Evolutionary conservation across 768 basidiomycete species (phyloP).

Genomic region (Agaricus subrufescens): DNA sequence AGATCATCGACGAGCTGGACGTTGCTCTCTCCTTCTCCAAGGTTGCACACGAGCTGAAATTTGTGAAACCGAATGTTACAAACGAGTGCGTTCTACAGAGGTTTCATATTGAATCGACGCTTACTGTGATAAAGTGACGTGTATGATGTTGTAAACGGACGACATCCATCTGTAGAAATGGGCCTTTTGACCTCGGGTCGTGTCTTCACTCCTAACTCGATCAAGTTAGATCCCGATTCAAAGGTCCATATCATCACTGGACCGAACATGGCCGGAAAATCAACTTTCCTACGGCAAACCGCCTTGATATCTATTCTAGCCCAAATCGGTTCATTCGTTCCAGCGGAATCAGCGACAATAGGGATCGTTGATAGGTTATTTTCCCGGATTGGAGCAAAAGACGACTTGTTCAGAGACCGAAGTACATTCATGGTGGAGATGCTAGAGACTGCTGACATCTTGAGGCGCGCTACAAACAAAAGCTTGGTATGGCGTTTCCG

Average conservation of each 20-base stretch:
- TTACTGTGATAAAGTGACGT: conserved; percentile 33
- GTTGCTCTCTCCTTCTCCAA: conserved; percentile 77
- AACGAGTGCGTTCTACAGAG: conserved; percentile 50
- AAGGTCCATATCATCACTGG: conserved; percentile 85
- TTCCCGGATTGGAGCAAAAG: conserved; percentile 92
- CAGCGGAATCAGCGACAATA: conserved; percentile 73
- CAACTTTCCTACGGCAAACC: conserved; percentile 86
- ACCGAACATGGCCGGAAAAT: conserved; percentile 96
- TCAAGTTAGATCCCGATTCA: conserved; percentile 53
- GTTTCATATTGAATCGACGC: not conserved
- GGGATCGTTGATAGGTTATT: conserved; percentile 91
- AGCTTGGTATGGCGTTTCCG: conserved; percentile 61
- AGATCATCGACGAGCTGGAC: conserved; percentile 84
- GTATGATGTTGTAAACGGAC: conserved; percentile 71
- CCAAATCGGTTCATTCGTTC: conserved; percentile 91
- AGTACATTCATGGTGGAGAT: conserved; percentile 99
- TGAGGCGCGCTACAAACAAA: conserved; percentile 72
- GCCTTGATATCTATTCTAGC: conserved; percentile 88
- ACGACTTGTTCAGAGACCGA: conserved; percentile 88
- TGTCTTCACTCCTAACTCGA: conserved; percentile 80
- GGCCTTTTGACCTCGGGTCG: conserved; percentile 73
- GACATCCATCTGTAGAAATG: conserved; percentile 92
- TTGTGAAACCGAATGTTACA: conserved; percentile 64
- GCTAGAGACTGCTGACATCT: conserved; percentile 90
- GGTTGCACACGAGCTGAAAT: conserved; percentile 72